These are phyloP conservation scores for Metrosideros polymorpha DNA, from an alignment of 441 rosid species.

Conservation along the genomic window DNA sequence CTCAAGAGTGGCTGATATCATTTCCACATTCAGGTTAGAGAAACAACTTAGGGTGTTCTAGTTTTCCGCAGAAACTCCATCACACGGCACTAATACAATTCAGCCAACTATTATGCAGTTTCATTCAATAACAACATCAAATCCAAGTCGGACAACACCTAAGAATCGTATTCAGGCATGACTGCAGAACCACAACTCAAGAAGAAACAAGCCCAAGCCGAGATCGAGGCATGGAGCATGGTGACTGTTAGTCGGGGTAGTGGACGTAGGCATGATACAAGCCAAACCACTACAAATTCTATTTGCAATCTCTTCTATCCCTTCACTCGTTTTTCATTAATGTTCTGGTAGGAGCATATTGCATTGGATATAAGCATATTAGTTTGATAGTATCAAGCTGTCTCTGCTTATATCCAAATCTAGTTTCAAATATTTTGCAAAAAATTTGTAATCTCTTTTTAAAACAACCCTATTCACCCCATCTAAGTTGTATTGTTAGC, in stretches of 20 bases:
- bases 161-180: background rate
- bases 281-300: background rate
- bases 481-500: background rate
- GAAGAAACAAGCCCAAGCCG: background rate
- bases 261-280: background rate
- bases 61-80: background rate
- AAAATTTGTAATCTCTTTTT: background rate
- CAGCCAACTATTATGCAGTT: background rate
- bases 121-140: background rate
- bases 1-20: background rate
- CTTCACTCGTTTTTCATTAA: background rate
- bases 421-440: background rate
- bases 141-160: background rate
- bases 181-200: background rate
- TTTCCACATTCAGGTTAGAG: background rate
- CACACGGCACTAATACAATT: background rate
- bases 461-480: background rate
- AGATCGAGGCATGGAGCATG: background rate
- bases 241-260: background rate
- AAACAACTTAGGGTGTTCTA: background rate
- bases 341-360: background rate
- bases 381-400: background rate
- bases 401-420: background rate
- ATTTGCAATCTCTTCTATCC: background rate
- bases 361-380: background rate